Evolutionary conservation across 1,284 basidiomycete species (phyloP).

Genomic region (Leccinum solheimii): DNA sequence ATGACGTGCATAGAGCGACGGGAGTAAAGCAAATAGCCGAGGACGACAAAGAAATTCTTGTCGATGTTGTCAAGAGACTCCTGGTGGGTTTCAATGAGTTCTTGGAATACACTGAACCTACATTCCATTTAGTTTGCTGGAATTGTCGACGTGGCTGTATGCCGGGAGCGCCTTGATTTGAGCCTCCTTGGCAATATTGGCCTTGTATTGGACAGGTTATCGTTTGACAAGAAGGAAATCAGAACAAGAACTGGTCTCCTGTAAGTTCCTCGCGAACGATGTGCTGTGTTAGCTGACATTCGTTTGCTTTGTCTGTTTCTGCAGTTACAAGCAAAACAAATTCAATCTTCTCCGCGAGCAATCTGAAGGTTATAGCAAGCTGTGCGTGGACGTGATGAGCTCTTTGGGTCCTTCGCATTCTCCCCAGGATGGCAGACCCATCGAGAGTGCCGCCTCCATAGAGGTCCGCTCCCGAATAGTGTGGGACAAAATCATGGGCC

Average conservation of each 20-base stretch:
- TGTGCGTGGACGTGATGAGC: slow-evolving; percentile 82
- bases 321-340: slow-evolving; percentile 96
- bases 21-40: slow-evolving; percentile 54
- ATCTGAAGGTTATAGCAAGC: slow-evolving; percentile 94
- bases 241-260: slow-evolving; percentile 75
- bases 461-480: slow-evolving; percentile 68
- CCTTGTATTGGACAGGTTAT: slow-evolving; percentile 60
- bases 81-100: slow-evolving; percentile 50
- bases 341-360: slow-evolving; percentile 97
- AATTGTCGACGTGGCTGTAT: slow-evolving; percentile 57
- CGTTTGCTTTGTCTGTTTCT: slow-evolving; percentile 6
- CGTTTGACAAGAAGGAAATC: slow-evolving; percentile 74
- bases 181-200: slow-evolving; percentile 59
- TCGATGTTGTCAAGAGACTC: slow-evolving; percentile 57
- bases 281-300: slow-evolving; percentile 8
- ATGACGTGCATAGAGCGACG: slow-evolving; percentile 32
- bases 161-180: slow-evolving; percentile 73
- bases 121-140: slow-evolving; percentile 31
- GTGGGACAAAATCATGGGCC: slow-evolving; percentile 85
- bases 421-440: slow-evolving; percentile 55
- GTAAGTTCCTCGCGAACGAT: slow-evolving; percentile 47
- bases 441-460: slow-evolving; percentile 56
- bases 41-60: slow-evolving; percentile 62
- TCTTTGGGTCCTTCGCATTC: slow-evolving; percentile 75
- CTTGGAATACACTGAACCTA: slow-evolving; percentile 5